phyloP scores from a whole-genome alignment of 345 rosid genomes.

The Euphorbia tirucalli region DNA sequence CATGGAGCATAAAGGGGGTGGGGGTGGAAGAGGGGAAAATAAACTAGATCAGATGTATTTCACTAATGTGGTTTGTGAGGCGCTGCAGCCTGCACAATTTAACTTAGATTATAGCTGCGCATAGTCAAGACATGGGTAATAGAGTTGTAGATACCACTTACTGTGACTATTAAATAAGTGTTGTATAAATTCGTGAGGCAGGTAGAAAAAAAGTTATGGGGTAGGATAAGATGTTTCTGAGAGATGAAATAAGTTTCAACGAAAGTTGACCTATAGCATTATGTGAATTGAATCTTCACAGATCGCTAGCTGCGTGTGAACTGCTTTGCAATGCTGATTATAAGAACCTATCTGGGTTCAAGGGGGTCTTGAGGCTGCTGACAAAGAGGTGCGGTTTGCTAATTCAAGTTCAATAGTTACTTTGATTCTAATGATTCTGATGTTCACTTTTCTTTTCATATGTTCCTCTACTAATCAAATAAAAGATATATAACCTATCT shows the following conservation, averaged over 20 bases:
- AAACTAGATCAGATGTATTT: neutral
- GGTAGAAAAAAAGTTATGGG: neutral
- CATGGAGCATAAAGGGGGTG: neutral
- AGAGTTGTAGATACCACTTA: neutral
- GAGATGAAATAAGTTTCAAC: neutral
- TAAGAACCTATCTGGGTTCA: conserved; percentile 82
- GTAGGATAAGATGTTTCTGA: neutral
- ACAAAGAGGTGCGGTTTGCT: conserved; percentile 59
- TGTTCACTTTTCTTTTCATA: neutral
- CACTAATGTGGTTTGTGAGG: neutral
- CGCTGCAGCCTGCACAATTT: too few species aligned
- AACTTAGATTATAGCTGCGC: neutral
- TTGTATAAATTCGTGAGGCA: neutral
- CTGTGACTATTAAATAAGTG: too few species aligned
- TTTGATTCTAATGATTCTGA: neutral
- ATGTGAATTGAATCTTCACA: conserved; percentile 29
- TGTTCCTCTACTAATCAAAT: conserved; percentile 1
- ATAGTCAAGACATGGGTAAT: too few species aligned
- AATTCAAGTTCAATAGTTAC: neutral
- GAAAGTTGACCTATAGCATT: conserved; percentile 1
- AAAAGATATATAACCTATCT: conserved; percentile 10
- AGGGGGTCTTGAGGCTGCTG: conserved; percentile 85
- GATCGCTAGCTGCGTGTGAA: conserved; percentile 94
- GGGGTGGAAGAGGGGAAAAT: neutral
- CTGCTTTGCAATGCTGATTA: conserved; percentile 66